Evolutionary conservation across 1,284 basidiomycete species (phyloP), one percentile per base, ranked within the genome.

Genomic region (Mycena sp.): DNA sequence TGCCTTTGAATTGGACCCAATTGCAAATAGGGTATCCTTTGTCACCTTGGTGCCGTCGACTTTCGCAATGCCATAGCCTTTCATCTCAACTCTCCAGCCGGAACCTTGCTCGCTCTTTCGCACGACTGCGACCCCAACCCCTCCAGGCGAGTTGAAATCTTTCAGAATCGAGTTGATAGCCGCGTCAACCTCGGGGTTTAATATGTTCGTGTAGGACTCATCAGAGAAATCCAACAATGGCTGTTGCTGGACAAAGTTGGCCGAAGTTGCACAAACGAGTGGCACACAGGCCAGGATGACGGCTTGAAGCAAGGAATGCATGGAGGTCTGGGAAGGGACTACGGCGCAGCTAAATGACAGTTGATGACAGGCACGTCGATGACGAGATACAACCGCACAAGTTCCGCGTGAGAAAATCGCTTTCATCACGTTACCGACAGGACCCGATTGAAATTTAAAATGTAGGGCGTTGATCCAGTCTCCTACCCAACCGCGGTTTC

Each of bases 1-100:
- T 58, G 58, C 69, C 61, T 71, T 70, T 6, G 69, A 71, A 30
- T 71, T 70, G 28, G 69, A 70, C 16, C 57, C 70, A 32, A 71
- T 70, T n/a, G 17, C 37, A 46, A 69, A 71, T 4, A 71, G 38
- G 6, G 70, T 70, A 30, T 69, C 53, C 2, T 23, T 23, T 12
- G 55, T 65, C 9, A 62, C 63, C 26, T 40, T 44, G 2, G 61
- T 67, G 23, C 64, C 64, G 44, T 67, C 64, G 40, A 46, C 57
- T 40, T 66, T 70, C 2, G 70, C 71, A 32, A 51, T 14, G 12
- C 71, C 71, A 37, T 72, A 71, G 7, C 71, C 71, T 44, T 72
- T 67, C 7, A 67, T 70, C 46, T 72, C 70, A 14, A 70, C 61
- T 4, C 38, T 50, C 71, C 70, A 72, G 10, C 45, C 51, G 16